Evolutionary conservation across 2,329 filamentous ascomycete species (phyloP).

Genomic region (Penicillium glabrum): DNA sequence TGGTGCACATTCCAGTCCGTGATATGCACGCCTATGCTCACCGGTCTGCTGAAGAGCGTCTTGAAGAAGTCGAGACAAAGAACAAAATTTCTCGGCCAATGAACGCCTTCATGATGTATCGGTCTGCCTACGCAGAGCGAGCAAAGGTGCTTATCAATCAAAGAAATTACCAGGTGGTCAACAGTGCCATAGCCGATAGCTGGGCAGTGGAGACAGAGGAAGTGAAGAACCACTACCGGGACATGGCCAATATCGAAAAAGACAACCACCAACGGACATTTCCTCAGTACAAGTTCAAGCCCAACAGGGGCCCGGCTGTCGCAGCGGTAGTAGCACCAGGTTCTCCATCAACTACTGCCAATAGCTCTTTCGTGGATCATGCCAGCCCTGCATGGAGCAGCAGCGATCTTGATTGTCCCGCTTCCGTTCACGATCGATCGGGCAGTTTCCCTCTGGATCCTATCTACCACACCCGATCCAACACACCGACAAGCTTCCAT

Average conservation of each 20-base stretch:
- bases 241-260: constrained; percentile 76
- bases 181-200: constrained; percentile 78
- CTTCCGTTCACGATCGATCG: not conserved
- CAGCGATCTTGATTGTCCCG: not conserved
- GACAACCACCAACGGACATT: constrained; percentile 82
- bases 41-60: constrained; percentile 65
- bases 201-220: constrained; percentile 80
- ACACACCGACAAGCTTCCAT: constrained; percentile 32
- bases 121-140: constrained; percentile 84
- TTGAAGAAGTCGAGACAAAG: constrained; percentile 67
- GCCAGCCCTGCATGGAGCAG: not conserved
- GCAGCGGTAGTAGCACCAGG: not conserved
- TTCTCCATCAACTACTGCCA: not conserved
- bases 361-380: not conserved
- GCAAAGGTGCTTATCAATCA: constrained; percentile 78
- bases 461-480: constrained; percentile 29
- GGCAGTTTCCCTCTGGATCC: not conserved
- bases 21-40: constrained; percentile 82
- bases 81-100: constrained; percentile 88
- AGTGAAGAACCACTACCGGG: constrained; percentile 72
- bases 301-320: constrained; percentile 62
- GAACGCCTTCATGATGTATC: constrained; percentile 98
- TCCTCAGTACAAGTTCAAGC: constrained; percentile 91
- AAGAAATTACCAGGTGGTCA: constrained; percentile 93
- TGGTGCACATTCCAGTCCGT: constrained; percentile 58